Evolutionary conservation across 345 rosid species (phyloP).

Genomic region (Euphorbia pulcherrima): DNA sequence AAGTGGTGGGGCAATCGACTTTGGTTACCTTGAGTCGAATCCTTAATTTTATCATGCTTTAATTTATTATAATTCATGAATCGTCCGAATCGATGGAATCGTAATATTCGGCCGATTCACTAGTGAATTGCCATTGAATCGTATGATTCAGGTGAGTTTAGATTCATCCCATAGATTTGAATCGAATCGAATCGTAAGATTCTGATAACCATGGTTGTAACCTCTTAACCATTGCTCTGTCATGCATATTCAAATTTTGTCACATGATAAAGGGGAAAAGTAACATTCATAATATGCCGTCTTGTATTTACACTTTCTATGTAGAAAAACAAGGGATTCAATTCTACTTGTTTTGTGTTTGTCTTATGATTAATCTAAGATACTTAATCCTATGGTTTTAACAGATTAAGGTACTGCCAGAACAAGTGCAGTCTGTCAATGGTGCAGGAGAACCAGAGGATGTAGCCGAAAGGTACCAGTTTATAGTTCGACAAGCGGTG

Average conservation of each 20-base stretch:
- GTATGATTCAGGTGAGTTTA: too few species aligned
- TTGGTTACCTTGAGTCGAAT: too few species aligned
- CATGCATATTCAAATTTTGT: not conserved
- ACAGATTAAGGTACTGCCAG: conserved; percentile 73
- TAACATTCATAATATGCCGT: not conserved
- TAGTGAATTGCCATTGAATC: too few species aligned
- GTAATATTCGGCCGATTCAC: too few species aligned
- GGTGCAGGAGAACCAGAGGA: conserved; percentile 73
- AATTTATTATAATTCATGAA: too few species aligned
- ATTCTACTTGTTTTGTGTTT: conserved; percentile 1
- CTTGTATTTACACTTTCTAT: not conserved
- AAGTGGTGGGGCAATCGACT: too few species aligned
- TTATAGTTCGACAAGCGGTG: conserved; percentile 67
- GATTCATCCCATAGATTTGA: too few species aligned
- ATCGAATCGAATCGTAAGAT: too few species aligned
- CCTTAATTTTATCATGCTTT: too few species aligned
- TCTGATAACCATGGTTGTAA: too few species aligned
- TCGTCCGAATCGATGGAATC: too few species aligned
- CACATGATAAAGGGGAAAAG: not conserved
- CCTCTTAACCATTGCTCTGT: too few species aligned
- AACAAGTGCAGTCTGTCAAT: conserved; percentile 77
- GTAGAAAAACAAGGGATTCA: not conserved
- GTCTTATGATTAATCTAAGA: not conserved
- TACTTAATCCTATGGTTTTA: conserved; percentile 8
- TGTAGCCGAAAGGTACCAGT: conserved; percentile 73